Evolutionary conservation across 129 eudicot genomes (phyloP).

Genomic region (Lonicera japonica): DNA sequence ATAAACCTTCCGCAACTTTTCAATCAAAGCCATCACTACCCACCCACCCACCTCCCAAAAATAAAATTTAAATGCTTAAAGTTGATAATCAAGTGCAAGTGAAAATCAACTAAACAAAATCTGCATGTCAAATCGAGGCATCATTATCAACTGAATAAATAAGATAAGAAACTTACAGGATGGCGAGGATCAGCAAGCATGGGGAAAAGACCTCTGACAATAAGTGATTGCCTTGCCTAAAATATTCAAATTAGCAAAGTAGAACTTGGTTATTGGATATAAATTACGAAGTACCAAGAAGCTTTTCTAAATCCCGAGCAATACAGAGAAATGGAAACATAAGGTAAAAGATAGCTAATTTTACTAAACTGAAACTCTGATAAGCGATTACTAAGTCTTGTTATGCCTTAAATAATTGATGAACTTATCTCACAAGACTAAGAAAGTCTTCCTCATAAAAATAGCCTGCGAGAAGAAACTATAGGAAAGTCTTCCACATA

Average conservation of each 20-base stretch:
- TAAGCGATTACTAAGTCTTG: neutral
- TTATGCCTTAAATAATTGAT: neutral
- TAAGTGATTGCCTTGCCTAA: constrained; percentile 90
- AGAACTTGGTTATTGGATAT: neutral
- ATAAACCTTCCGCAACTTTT: no score
- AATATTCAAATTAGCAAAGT: neutral
- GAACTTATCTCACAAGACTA: neutral
- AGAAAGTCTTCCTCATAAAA: no score
- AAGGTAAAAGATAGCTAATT: neutral
- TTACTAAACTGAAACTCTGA: neutral
- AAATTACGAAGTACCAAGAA: neutral
- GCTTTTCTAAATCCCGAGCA: neutral
- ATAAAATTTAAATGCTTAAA: no score
- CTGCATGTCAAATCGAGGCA: neutral
- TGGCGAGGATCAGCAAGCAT: constrained; percentile 94
- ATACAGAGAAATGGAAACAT: neutral
- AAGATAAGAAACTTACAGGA: constrained; percentile 50
- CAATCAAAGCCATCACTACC: no score
- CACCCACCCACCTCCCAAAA: no score
- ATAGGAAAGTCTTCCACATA: no score
- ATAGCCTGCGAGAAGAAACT: neutral
- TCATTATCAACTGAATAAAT: neutral
- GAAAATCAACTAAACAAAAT: neutral
- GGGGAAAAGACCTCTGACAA: constrained; percentile 76
- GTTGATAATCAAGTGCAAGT: neutral